Base-by-base conservation (phyloP, 2,329 filamentous ascomycete genomes). In the Cordyceps cateniannulata region DNA sequence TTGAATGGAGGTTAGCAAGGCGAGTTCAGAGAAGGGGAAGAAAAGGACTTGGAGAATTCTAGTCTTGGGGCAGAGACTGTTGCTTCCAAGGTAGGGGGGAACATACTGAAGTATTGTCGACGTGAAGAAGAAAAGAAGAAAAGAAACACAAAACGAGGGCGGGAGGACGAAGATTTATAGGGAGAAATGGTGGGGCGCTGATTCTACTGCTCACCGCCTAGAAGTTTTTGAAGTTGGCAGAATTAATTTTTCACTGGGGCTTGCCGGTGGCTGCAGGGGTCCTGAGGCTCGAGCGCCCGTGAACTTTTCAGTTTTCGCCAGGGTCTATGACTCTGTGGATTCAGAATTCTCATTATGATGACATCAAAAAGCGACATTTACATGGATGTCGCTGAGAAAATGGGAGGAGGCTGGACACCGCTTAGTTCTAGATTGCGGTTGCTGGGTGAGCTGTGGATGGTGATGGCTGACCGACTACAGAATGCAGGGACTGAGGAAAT, bases 41-140 rank as follows among this genome's bases (percentile, higher is more conserved):
- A 61, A 47, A 65, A 63, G 25, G 42, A 16, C 22, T 14, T 7
- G 25, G 18, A n/a, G 35, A 22, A 4, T n/a, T n/a, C n/a, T n/a
- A n/a, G 44, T 24, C 35, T 7, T 22, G 25, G 24, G 40, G 40
- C 5, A 5, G 25, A 40, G 44, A 29, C 29, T 48, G 42, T 48
- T 57, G 61, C 24, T 44, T 24, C 32, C 62, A 64, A 59, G 66
- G 70, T 70, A 71, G 71, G 72, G 75, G 73, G 68, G 63, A 59
- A 69, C 73, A 67, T 75, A 79, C 77, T 83, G 76, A 82, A 82
- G 80, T 83, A 83, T 84, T 83, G 81, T 85, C 82, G 81, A 81
- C 80, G 76, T 83, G 73, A 80, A 75, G 76, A 83, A 79, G 76
- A 79, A 79, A 79, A 74, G 69, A 75, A 77, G 73, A 77, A 76